These are phyloP conservation scores for Bipolaris zeicola DNA, from an alignment of 2,329 filamentous ascomycete genomes.

Conservation along the genomic window DNA sequence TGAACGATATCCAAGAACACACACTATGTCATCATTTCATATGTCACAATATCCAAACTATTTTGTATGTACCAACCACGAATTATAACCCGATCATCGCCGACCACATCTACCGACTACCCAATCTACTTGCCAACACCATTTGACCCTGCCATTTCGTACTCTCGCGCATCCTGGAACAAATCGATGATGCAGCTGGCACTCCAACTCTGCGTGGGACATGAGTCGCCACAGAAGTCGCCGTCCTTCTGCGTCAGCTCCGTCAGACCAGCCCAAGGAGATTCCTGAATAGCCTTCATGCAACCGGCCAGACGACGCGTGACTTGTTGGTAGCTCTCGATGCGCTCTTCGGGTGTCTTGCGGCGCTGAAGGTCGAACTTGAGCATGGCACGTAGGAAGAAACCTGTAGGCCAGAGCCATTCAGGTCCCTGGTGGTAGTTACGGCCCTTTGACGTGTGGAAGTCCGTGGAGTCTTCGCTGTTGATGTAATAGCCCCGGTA, in stretches of 20 bases:
- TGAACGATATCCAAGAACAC: neutral
- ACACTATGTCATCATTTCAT: neutral
- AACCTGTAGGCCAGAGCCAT: slow-evolving; percentile 97
- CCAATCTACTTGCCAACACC: neutral
- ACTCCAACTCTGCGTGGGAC: slow-evolving; percentile 95
- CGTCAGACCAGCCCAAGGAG: slow-evolving; percentile 85
- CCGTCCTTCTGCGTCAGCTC: slow-evolving; percentile 94
- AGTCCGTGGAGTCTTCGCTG: slow-evolving; percentile 88
- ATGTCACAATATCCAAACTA: neutral
- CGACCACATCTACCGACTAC: slow-evolving; percentile 3
- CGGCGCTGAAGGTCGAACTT: slow-evolving; percentile 84
- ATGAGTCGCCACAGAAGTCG: slow-evolving; percentile 85
- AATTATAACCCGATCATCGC: neutral
- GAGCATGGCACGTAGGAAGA: slow-evolving; percentile 88
- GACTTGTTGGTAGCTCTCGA: slow-evolving; percentile 93
- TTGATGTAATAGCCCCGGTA: slow-evolving; percentile 96
- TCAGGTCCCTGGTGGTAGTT: slow-evolving; percentile 99
- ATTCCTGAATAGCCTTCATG: slow-evolving; percentile 80
- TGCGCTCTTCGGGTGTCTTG: slow-evolving; percentile 68
- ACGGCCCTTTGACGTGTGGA: slow-evolving; percentile 87
- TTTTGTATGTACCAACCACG: neutral
- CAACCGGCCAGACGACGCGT: slow-evolving; percentile 81
- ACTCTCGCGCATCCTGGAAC: slow-evolving; percentile 79
- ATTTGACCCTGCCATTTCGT: slow-evolving; percentile 23
- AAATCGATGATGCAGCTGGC: slow-evolving; percentile 92